Base-by-base conservation (phyloP, 2,329 filamentous ascomycete genomes). In the Lasiodiplodia gonubiensis region DNA sequence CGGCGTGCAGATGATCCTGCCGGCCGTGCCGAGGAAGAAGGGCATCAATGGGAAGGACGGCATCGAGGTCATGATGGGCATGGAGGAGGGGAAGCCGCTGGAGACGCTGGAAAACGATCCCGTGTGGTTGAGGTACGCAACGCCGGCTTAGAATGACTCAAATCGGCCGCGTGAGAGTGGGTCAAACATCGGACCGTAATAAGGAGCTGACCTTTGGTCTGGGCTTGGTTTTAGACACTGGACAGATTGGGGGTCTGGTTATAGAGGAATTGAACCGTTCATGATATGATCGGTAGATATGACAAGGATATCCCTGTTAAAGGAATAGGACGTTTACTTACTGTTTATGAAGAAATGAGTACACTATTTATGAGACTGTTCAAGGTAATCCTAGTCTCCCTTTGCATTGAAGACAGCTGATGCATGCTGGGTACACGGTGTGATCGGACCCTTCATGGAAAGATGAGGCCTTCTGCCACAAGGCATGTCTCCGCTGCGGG, bases 1-100 rank as follows among this genome's bases (percentile, higher is more conserved):
- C 2, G 59, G 59, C 27, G 18, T 51, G 27, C 59, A 63, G 27
- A n/a, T 63, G 59, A 21, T 63, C 7, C 7, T 63, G 59, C 59
- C 59, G 46, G 5, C 27, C 6, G 42, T 63, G 46, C 59, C 59
- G 4, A 46, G 5, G 59, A 18, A 33, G 18, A 21, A 6, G 7
- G 53, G 18, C 18, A 10, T 35, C 4, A 33, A 33, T 2, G 59
- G 30, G 23, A 11, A 8, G 12, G 59, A 46, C 1, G 59, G 59
- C n/a, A 6, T 63, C 16, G 59, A 63, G 59, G 59, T 63, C 2
- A 21, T 30, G 59, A 51, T 63, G 42, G 59, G n/a, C 16, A 25
- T 63, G 23, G 42, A 51, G 59, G 59, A 37, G 27, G 42, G n/a
- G 7, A 51, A n/a, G 59, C 7, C 42, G 42, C 5, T 1, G 27